Evolutionary conservation across 2,329 filamentous ascomycete species (phyloP).

Genomic region (Colletotrichum lupini): DNA sequence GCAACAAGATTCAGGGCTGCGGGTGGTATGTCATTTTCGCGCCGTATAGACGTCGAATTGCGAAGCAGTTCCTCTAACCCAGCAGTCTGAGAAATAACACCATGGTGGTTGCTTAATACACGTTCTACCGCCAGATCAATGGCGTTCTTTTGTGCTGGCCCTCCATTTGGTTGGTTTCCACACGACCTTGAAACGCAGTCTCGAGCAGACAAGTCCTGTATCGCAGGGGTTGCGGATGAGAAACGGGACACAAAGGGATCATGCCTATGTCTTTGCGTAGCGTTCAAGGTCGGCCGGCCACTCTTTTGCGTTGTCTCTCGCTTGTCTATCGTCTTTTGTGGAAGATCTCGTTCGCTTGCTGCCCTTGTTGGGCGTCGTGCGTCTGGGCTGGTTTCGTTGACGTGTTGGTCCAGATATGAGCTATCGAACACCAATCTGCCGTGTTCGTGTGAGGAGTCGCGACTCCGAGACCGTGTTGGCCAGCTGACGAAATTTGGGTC

Average conservation of each 20-base stretch:
- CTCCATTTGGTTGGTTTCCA: not conserved
- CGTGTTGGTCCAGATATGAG: slow-evolving; percentile 4
- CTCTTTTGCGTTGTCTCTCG: not conserved
- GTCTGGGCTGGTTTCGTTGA: slow-evolving; percentile 17
- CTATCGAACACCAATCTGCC: not conserved
- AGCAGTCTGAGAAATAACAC: not conserved
- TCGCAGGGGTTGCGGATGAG: not conserved
- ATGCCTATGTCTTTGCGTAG: not conserved
- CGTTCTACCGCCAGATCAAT: not conserved
- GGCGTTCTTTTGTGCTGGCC: not conserved
- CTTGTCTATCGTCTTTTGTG: not conserved
- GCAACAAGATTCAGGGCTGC: slow-evolving; percentile 24
- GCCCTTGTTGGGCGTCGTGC: slow-evolving; percentile 12
- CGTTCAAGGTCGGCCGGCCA: not conserved
- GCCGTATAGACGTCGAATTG: not conserved
- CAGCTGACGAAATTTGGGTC: slow-evolving; percentile 40
- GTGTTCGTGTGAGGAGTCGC: not conserved
- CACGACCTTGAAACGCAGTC: not conserved
- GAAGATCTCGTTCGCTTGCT: not conserved
- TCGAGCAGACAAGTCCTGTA: not conserved
- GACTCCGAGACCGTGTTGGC: slow-evolving; percentile 35
- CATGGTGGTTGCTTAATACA: slow-evolving; percentile 3
- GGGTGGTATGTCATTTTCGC: not conserved
- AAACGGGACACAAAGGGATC: slow-evolving; percentile 6
- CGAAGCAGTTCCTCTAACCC: not conserved